phyloP scores from a whole-genome alignment of 1,284 basidiomycete species.

The Fistulina hepatica region DNA sequence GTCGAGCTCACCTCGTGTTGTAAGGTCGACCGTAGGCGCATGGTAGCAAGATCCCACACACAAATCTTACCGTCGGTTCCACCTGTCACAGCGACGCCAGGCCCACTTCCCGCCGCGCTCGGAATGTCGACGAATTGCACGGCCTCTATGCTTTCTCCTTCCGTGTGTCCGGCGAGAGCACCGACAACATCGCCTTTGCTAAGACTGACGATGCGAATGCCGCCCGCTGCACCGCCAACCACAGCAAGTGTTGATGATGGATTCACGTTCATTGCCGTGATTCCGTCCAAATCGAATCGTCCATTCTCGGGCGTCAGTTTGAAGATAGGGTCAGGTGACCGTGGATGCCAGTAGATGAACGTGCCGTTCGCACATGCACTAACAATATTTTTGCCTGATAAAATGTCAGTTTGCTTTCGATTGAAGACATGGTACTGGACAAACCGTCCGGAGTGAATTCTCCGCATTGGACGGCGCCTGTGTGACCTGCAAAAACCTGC shows the following conservation, averaged over 20 bases:
- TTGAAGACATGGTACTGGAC: conserved; percentile 9
- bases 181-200: conserved; percentile 79
- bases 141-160: conserved; percentile 87
- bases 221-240: conserved; percentile 78
- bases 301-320: conserved; percentile 67
- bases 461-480: conserved; percentile 76
- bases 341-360: conserved; percentile 90
- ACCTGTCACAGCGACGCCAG: conserved; percentile 65
- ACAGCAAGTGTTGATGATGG: conserved; percentile 79
- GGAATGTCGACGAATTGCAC: conserved; percentile 74
- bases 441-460: conserved; percentile 86
- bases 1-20: conserved; percentile 58
- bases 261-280: conserved; percentile 83
- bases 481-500: conserved; percentile 93
- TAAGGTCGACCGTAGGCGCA: conserved; percentile 69
- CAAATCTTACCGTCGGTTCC: conserved; percentile 91
- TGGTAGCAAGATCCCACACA: conserved; percentile 88
- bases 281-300: conserved; percentile 69
- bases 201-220: conserved; percentile 77
- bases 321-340: conserved; percentile 65
- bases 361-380: conserved; percentile 80
- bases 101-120: conserved; percentile 40
- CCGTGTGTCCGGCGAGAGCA: conserved; percentile 73
- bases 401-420: conserved; percentile 7
- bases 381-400: conserved; percentile 73